Percentiles rank a stretch among this genome's conserved stretches.
Conservation (phyloP, 306 rosid species). For the Cicer arietinum region DNA sequence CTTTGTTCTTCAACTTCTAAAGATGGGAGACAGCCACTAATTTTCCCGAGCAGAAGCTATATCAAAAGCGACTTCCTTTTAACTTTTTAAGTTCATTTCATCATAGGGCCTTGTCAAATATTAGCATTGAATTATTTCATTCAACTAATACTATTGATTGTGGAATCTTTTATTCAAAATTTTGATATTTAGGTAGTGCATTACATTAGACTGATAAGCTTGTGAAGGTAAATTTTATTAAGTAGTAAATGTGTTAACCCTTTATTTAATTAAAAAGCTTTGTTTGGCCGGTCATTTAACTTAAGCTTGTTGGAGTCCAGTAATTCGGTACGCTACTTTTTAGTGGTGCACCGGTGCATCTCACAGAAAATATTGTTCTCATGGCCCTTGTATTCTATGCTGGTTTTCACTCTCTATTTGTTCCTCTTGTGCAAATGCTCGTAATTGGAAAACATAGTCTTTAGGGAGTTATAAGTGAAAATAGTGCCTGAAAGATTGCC, state of each 20-base stretch:
- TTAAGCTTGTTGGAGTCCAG: neutral
- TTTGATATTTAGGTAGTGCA: slow-evolving; percentile 11
- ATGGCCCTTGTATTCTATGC: neutral
- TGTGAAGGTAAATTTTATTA: slow-evolving; percentile 1
- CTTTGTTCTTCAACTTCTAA: slow-evolving; percentile 9
- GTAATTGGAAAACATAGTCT: neutral
- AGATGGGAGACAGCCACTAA: slow-evolving; percentile 16
- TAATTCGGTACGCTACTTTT: neutral
- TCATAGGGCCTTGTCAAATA: slow-evolving; percentile 26
- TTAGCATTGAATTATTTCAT: slow-evolving; percentile 33
- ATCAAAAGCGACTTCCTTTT: neutral
- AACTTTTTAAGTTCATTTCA: neutral
- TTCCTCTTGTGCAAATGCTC: neutral
- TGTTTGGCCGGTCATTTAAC: neutral
- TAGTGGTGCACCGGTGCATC: neutral
- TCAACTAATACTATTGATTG: slow-evolving; percentile 4
- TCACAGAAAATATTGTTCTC: neutral
- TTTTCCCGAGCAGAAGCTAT: slow-evolving; percentile 29
- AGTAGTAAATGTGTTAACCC: neutral
- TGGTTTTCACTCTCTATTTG: too few relatives aligned
- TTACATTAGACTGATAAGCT: slow-evolving; percentile 7
- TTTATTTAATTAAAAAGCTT: neutral
- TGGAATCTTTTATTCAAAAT: neutral
- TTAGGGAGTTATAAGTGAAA: neutral
- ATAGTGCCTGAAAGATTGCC: slow-evolving; percentile 45